These are phyloP conservation scores for Zymoseptoria pseudotritici DNA, from an alignment of 2,329 filamentous ascomycete species.

Conservation along the genomic window DNA sequence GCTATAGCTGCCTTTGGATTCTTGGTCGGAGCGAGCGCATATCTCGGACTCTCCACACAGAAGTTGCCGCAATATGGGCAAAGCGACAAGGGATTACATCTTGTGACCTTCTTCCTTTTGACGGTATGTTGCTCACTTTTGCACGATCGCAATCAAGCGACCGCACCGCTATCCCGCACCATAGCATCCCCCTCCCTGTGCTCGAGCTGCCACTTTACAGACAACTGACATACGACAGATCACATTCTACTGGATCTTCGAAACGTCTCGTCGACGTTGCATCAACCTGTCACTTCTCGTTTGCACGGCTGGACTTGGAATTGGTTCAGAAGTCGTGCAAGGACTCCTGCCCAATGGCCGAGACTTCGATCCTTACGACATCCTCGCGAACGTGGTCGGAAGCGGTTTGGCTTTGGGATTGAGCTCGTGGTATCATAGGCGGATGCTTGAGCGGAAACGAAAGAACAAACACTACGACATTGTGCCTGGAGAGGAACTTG, in stretches of 20 bases:
- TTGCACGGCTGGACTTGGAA: slow-evolving; percentile 64
- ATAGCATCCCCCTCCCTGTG: not conserved
- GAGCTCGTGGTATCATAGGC: slow-evolving; percentile 86
- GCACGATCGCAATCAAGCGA: not conserved
- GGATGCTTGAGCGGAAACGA: slow-evolving; percentile 85
- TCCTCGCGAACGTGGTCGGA: slow-evolving; percentile 79
- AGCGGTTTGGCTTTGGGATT: slow-evolving; percentile 63
- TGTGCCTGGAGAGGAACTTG: slow-evolving; percentile 54
- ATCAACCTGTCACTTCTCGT: slow-evolving; percentile 75
- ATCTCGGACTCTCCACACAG: slow-evolving; percentile 64
- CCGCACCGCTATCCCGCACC: not conserved
- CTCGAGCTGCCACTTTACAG: not conserved
- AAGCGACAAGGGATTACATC: slow-evolving; percentile 79
- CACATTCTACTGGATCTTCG: slow-evolving; percentile 90
- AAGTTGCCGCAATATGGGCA: slow-evolving; percentile 56
- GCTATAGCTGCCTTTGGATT: slow-evolving; percentile 41
- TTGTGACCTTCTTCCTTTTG: slow-evolving; percentile 80
- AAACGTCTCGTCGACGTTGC: slow-evolving; percentile 77
- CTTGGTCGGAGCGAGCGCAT: slow-evolving; percentile 64
- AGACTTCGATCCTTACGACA: slow-evolving; percentile 70
- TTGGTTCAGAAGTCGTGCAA: slow-evolving; percentile 72
- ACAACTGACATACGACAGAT: slow-evolving; percentile 10
- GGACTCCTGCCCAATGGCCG: slow-evolving; percentile 57
- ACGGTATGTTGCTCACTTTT: slow-evolving; percentile 48
- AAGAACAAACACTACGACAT: slow-evolving; percentile 64